Conservation (phyloP, 2,329 filamentous ascomycete species). For the Fusarium veterinarium region DNA sequence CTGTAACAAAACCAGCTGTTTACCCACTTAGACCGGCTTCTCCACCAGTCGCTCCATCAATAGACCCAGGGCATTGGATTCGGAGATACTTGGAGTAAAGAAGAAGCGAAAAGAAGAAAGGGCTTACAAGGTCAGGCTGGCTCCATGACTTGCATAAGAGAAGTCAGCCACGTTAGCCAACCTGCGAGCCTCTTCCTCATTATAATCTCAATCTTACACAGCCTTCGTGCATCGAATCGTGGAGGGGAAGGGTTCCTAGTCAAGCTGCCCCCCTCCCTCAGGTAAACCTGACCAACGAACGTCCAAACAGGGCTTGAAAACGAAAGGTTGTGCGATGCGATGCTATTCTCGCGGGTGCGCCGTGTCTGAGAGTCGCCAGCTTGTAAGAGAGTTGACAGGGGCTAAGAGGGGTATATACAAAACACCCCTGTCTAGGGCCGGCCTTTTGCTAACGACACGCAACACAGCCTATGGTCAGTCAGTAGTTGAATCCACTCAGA, state of each 20-base stretch:
- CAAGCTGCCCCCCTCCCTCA: conserved; percentile 13
- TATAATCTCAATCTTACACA: conserved; percentile 12
- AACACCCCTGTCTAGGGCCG: conserved; percentile 28
- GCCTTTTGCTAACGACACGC: conserved; percentile 28
- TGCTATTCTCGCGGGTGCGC: conserved; percentile 15
- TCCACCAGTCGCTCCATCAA: conserved; percentile 20
- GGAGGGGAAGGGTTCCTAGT: conserved; percentile 29
- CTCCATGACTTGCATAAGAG: conserved; percentile 38
- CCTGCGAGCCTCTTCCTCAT: conserved; percentile 19
- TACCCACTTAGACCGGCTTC: conserved; percentile 20
- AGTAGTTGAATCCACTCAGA: conserved; percentile 5
- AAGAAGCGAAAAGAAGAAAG: conserved; percentile 2
- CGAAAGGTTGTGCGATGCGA: conserved; percentile 26
- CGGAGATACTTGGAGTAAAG: not conserved
- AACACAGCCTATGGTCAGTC: conserved; percentile 21
- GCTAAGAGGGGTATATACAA: conserved; percentile 6
- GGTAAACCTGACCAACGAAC: conserved; percentile 20
- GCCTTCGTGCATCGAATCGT: conserved; percentile 22
- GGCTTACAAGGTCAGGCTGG: conserved; percentile 1
- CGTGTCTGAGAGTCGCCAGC: conserved; percentile 33
- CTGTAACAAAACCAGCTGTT: conserved; percentile 13
- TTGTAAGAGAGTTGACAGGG: conserved; percentile 37
- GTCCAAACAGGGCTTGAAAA: conserved; percentile 4
- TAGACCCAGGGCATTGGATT: not conserved
- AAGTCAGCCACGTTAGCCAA: conserved; percentile 20